A percentile compares a stretch with the other conserved stretches of the same genome.
Evolutionary conservation across 225 moss, liverwort and hornwort genomes (phyloP).

Genomic region (Pleurozium schreberi): DNA sequence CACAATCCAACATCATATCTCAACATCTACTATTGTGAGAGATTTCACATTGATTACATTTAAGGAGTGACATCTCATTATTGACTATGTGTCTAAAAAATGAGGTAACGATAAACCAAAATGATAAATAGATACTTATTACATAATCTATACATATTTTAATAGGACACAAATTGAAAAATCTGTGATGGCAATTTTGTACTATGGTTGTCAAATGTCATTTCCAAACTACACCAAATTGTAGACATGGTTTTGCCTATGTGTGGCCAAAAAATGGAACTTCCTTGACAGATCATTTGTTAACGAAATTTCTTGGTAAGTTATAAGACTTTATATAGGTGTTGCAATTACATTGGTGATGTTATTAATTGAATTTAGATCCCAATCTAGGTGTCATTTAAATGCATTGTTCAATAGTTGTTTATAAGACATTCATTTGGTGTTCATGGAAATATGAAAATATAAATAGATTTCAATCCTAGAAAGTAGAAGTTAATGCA

Average conservation of each 20-base stretch:
- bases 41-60: not conserved
- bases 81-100: not conserved
- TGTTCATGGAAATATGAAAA: rapidly evolving
- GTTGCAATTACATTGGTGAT: too few species aligned
- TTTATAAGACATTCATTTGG: not conserved
- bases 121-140: not conserved
- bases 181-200: too few species aligned
- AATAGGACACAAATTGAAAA: not conserved
- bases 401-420: not conserved
- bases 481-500: not conserved
- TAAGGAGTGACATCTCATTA: not conserved
- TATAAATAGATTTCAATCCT: not conserved
- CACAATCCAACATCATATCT: not conserved
- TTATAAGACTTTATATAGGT: not conserved
- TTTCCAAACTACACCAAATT: not conserved
- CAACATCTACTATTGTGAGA: not conserved
- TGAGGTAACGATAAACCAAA: not conserved
- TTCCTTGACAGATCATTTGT: not conserved
- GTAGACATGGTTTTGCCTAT: not conserved
- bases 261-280: not conserved
- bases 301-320: not conserved
- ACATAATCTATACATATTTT: too few species aligned
- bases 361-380: too few species aligned
- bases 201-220: not conserved
- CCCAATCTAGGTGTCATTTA: too few species aligned